A percentile compares a stretch with the other conserved stretches of the same genome.
phyloP scores from a whole-genome alignment of 2,329 filamentous ascomycete genomes.

The Xylaria sp. region DNA sequence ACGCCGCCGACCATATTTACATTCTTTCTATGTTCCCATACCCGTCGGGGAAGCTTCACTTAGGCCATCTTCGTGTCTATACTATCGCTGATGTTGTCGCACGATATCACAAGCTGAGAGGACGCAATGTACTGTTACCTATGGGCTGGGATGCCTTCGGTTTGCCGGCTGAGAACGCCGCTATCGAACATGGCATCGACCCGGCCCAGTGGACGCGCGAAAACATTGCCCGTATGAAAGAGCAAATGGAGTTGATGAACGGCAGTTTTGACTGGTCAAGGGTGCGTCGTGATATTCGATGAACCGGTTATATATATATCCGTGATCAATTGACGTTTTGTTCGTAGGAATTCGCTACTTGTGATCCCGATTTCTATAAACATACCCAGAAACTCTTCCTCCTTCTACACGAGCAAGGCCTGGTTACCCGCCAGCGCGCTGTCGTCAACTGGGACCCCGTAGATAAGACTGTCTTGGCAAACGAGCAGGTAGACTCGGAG shows the following conservation, averaged over 20 bases:
- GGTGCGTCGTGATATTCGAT: constrained; percentile 62
- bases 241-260: constrained; percentile 82
- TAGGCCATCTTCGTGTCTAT: constrained; percentile 89
- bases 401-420: constrained; percentile 75
- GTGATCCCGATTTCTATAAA: constrained; percentile 86
- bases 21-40: constrained; percentile 95
- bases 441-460: constrained; percentile 92
- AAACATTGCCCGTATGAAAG: constrained; percentile 88
- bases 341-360: constrained; percentile 81
- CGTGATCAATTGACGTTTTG: constrained; percentile 24
- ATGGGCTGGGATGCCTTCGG: constrained; percentile 97
- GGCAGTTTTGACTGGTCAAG: constrained; percentile 84
- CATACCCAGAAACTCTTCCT: constrained; percentile 90
- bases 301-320: constrained; percentile 18
- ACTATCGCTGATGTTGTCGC: constrained; percentile 89
- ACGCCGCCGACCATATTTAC: constrained; percentile 63
- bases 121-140: constrained; percentile 81
- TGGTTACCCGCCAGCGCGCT: constrained; percentile 86
- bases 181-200: constrained; percentile 82
- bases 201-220: constrained; percentile 81
- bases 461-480: constrained; percentile 88
- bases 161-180: constrained; percentile 89
- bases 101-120: constrained; percentile 79
- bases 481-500: constrained; percentile 91
- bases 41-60: constrained; percentile 85